These are phyloP conservation scores for Dendrobium huoshanense DNA, from an alignment of 106 monocot species.

Conservation along the genomic window DNA sequence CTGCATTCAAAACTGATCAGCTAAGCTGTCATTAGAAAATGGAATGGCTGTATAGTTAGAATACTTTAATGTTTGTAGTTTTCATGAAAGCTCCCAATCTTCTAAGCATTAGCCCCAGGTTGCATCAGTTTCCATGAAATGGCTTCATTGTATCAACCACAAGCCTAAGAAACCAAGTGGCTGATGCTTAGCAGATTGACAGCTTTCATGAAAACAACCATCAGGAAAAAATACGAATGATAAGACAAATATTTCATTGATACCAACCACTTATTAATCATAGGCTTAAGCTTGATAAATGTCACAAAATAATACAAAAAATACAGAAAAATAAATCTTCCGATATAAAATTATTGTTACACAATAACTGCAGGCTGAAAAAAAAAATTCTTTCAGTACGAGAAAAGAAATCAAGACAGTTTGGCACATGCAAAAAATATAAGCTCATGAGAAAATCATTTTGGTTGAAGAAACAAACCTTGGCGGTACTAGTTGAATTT, in stretches of 20 bases:
- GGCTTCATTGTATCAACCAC: background rate
- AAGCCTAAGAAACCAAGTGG: background rate
- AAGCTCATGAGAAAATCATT: conserved; percentile 2
- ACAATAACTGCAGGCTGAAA: background rate
- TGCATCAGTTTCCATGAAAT: too few species aligned
- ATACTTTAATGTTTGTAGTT: too few species aligned
- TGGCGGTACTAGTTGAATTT: conserved; percentile 10
- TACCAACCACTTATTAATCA: background rate
- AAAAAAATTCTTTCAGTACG: background rate
- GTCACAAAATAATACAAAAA: background rate
- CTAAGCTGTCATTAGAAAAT: background rate
- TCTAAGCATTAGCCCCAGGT: background rate
- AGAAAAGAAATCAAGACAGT: background rate
- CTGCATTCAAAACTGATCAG: background rate
- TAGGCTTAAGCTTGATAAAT: background rate
- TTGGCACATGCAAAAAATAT: background rate
- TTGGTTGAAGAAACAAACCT: conserved; percentile 10
- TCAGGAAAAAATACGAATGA: background rate
- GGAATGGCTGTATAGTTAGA: background rate
- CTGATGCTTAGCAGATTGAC: background rate
- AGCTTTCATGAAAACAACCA: background rate
- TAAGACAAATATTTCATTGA: background rate
- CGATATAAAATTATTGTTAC: background rate
- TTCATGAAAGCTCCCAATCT: too few species aligned
- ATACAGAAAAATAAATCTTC: background rate